A percentile compares a stretch with the other conserved stretches of the same genome.
These are phyloP conservation scores for Penicillium cosmopolitanum DNA, from an alignment of 495 filamentous ascomycete species.

Conservation along the genomic window DNA sequence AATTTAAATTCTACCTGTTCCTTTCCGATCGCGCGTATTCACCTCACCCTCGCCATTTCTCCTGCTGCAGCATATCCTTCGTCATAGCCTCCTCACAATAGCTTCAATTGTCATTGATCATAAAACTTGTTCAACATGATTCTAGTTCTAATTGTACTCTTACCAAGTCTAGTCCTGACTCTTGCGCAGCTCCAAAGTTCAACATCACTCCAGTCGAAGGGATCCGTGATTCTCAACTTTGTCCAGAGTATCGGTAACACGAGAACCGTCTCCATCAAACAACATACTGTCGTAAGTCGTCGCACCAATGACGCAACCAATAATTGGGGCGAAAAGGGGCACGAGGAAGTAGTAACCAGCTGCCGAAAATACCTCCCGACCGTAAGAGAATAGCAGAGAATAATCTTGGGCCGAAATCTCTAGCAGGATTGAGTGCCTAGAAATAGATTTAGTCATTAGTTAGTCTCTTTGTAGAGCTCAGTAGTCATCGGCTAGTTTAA, in stretches of 20 bases:
- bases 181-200: too few species aligned
- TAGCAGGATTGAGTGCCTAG: conserved; percentile 40
- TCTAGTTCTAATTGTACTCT: neutral
- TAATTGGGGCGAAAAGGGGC: conserved; percentile 36
- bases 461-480: neutral
- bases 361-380: conserved; percentile 36
- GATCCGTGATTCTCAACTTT: conserved; percentile 32
- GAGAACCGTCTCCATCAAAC: conserved; percentile 39
- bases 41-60: too few species aligned
- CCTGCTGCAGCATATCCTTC: too few species aligned
- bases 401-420: conserved; percentile 39
- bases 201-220: conserved; percentile 31
- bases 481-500: neutral
- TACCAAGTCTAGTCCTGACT: neutral
- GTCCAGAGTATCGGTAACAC: conserved; percentile 34
- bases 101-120: neutral
- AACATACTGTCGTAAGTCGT: conserved; percentile 33
- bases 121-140: neutral
- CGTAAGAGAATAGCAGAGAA: conserved; percentile 44
- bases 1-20: too few species aligned
- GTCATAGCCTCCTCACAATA: too few species aligned
- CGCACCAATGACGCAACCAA: conserved; percentile 38
- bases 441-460: neutral
- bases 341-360: conserved; percentile 41
- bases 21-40: too few species aligned